Conservation (phyloP, 352 stramenopile genomes). For the Phytophthora hybrid region DNA sequence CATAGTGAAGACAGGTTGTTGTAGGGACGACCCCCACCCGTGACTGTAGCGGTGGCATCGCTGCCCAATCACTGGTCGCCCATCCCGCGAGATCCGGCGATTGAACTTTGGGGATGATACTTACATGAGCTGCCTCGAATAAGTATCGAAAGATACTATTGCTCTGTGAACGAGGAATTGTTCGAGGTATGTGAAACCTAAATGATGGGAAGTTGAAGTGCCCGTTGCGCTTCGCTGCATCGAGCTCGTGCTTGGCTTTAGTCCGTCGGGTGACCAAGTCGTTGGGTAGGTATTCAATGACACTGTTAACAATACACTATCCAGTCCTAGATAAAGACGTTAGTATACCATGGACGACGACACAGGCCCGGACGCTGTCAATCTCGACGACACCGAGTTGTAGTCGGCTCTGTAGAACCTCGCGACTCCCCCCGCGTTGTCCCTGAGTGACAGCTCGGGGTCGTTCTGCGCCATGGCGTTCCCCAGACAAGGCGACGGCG, state of each 20-base stretch:
- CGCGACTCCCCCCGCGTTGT: neutral
- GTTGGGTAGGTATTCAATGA: neutral
- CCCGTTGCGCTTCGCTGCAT: neutral
- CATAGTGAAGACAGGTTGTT: neutral
- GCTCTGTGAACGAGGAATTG: neutral
- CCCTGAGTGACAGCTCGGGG: neutral
- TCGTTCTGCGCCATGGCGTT: neutral
- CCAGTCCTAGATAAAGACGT: neutral
- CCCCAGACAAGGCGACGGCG: neutral
- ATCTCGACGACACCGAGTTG: neutral
- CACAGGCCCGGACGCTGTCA: neutral
- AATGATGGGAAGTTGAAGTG: conserved; percentile 21
- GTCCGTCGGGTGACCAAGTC: no score
- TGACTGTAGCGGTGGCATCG: conserved; percentile 9
- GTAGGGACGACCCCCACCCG: conserved; percentile 11
- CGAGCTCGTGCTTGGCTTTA: neutral
- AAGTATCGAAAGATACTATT: neutral
- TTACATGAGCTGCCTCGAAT: neutral
- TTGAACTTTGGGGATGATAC: conserved; percentile 5
- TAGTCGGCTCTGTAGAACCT: neutral
- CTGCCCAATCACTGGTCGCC: conserved; percentile 23
- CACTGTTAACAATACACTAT: neutral
- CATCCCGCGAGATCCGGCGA: conserved; percentile 16
- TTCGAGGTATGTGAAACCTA: conserved; percentile 3
- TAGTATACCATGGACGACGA: neutral